Conservation (phyloP, 352 stramenopile genomes). For the Phytophthora constricta region DNA sequence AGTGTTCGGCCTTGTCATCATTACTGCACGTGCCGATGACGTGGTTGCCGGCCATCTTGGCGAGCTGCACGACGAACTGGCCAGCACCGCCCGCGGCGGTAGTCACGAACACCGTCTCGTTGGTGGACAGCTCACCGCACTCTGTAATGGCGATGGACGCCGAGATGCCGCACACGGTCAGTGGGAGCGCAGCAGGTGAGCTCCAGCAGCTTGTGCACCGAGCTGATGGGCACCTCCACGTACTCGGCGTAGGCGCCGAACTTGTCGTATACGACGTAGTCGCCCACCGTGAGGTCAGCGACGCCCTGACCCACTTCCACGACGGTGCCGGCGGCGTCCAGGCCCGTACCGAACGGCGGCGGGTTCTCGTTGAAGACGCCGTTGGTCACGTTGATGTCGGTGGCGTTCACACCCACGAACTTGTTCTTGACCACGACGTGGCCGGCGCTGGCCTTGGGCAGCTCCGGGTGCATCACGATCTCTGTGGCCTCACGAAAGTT, state of each 20-base stretch:
- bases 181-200: slow-evolving; percentile 32
- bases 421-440: slow-evolving; percentile 45
- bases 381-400: slow-evolving; percentile 63
- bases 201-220: slow-evolving; percentile 38
- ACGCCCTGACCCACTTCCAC: slow-evolving; percentile 44
- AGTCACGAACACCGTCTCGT: slow-evolving; percentile 65
- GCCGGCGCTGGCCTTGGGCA: slow-evolving; percentile 29
- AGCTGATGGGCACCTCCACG: slow-evolving; percentile 40
- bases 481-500: slow-evolving; percentile 47
- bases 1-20: slow-evolving; percentile 78
- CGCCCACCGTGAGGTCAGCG: slow-evolving; percentile 43
- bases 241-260: slow-evolving; percentile 48
- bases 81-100: slow-evolving; percentile 73
- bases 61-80: slow-evolving; percentile 81
- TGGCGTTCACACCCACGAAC: slow-evolving; percentile 55
- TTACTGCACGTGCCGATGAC: slow-evolving; percentile 84
- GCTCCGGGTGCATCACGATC: slow-evolving; percentile 35
- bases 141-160: slow-evolving; percentile 56
- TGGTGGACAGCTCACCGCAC: slow-evolving; percentile 51
- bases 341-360: slow-evolving; percentile 53
- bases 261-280: slow-evolving; percentile 53
- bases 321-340: slow-evolving; percentile 52
- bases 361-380: slow-evolving; percentile 47
- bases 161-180: slow-evolving; percentile 55
- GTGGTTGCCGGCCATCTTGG: slow-evolving; percentile 74